Evolutionary conservation across 345 rosid genomes (phyloP).

Genomic region (Brassica incana): DNA sequence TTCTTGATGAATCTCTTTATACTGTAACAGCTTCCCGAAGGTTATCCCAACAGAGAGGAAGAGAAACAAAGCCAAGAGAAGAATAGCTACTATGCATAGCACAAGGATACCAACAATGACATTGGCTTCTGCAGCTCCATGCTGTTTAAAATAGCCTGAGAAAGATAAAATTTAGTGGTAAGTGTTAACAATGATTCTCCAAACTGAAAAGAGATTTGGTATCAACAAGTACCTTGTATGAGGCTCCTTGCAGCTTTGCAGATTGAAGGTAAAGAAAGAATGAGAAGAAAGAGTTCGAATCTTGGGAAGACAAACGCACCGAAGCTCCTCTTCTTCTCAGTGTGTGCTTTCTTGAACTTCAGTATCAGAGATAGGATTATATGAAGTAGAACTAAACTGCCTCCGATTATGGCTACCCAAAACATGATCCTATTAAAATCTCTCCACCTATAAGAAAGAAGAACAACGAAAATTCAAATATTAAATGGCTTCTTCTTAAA

Average conservation of each 20-base stretch:
- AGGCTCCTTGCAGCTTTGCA: constrained; percentile 70
- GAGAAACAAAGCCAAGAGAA: constrained; percentile 58
- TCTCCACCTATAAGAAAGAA: constrained; percentile 66
- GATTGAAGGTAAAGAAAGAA: constrained; percentile 73
- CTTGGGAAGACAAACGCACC: constrained; percentile 80
- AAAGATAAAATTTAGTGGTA: neutral
- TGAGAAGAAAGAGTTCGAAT: constrained; percentile 74
- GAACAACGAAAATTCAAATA: neutral
- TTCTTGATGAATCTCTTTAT: constrained; percentile 92
- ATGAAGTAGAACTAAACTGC: constrained; percentile 68
- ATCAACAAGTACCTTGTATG: constrained; percentile 52
- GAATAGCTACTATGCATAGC: constrained; percentile 51
- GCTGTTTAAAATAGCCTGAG: constrained; percentile 35
- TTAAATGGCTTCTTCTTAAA: constrained; percentile 11
- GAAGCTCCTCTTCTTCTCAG: constrained; percentile 46
- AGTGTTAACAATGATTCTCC: neutral
- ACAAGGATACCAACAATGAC: constrained; percentile 57
- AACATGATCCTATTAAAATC: constrained; percentile 83
- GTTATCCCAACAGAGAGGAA: constrained; percentile 87
- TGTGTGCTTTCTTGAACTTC: constrained; percentile 48
- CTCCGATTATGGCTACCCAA: constrained; percentile 76
- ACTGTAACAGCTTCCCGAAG: constrained; percentile 79
- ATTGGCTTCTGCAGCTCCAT: constrained; percentile 55
- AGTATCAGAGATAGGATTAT: constrained; percentile 50
- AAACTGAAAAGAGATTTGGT: neutral